Evolutionary conservation across 306 rosid species (phyloP), one percentile per base, ranked within the genome.

Genomic region (Inga laurina): DNA sequence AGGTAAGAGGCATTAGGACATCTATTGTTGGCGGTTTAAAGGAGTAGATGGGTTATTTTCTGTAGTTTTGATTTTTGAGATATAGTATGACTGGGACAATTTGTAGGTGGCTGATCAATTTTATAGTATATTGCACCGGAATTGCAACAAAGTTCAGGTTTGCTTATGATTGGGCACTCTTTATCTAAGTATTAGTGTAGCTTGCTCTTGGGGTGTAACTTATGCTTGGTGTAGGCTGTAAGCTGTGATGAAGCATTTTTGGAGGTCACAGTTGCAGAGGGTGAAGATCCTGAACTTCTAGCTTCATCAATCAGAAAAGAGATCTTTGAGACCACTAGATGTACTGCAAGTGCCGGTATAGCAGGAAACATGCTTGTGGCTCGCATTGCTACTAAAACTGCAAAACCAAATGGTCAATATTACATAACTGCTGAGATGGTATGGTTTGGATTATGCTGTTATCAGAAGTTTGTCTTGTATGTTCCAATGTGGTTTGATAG

Each of bases 181-280:
- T 51, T 82, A 61, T 79, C 56, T 82, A 10, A 62, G 16, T 49
- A 75, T 73, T 71, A 4, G 22, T 39, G 79, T 85, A 64, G 62
- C 24, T 46, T 48, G 22, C 81, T 54, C 61, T 84, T 82, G 65
- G 66, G 74, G 61, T 37, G 61, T 72, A 54, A 32, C 73, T 69
- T 72, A 78, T 83, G 24, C 80, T 76, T 82, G 77, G 78, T 89
- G 76, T 79, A 95, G 98, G 99, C 99, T 39, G 96, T 95, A 68
- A 95, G 99, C 92, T 95, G 99, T 66, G 99, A 93, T 78, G 99
- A 95, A 88, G 99, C 99, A 77, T 93, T 88, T 91, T 84, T 96
- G 80, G 98, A 93, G 68, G 90, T 90, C 86, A 88, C 92, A 68
- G 88, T 84, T 78, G 83, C 68, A 44, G 92, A 87, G 70, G 88